A percentile compares a stretch with the other conserved stretches of the same genome.
Evolutionary conservation across 139 green algal genomes (phyloP).

Genomic region (Chlorella sp.): DNA sequence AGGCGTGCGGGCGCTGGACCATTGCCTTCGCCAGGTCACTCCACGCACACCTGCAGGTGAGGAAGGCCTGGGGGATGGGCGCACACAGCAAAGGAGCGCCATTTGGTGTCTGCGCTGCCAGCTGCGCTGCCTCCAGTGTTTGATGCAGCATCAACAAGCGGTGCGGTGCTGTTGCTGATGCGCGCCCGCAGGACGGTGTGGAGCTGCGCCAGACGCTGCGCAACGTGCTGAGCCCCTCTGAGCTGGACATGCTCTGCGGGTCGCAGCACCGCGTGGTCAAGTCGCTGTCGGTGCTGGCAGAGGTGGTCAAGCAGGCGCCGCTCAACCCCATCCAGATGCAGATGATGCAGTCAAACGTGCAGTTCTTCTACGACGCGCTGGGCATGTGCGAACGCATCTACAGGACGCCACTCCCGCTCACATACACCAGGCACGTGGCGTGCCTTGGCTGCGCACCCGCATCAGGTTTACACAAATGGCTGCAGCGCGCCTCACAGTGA

Average conservation of each 20-base stretch:
- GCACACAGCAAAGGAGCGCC: background rate
- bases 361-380: slow-evolving; percentile 56
- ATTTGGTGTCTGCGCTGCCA: slow-evolving; percentile 5
- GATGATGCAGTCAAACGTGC: slow-evolving; percentile 47
- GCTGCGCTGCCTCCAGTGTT: slow-evolving; percentile 16
- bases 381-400: slow-evolving; percentile 44
- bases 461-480: too few species aligned
- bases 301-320: slow-evolving; percentile 11
- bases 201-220: slow-evolving; percentile 16
- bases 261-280: slow-evolving; percentile 24
- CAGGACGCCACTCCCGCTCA: slow-evolving; percentile 13
- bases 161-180: background rate
- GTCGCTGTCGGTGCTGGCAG: background rate
- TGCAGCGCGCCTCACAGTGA: too few species aligned
- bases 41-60: slow-evolving; percentile 33
- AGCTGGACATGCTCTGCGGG: slow-evolving; percentile 26
- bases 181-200: slow-evolving; percentile 1
- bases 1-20: slow-evolving; percentile 31
- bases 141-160: background rate
- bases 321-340: slow-evolving; percentile 15
- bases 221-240: slow-evolving; percentile 14
- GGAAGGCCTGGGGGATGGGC: too few species aligned
- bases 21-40: slow-evolving; percentile 29
- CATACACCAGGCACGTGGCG: slow-evolving; percentile 28
- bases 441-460: too few species aligned